Evolutionary conservation across 768 basidiomycete genomes (phyloP), one percentile per base, ranked within the genome.

Genomic region (Crucibulum laeve): DNA sequence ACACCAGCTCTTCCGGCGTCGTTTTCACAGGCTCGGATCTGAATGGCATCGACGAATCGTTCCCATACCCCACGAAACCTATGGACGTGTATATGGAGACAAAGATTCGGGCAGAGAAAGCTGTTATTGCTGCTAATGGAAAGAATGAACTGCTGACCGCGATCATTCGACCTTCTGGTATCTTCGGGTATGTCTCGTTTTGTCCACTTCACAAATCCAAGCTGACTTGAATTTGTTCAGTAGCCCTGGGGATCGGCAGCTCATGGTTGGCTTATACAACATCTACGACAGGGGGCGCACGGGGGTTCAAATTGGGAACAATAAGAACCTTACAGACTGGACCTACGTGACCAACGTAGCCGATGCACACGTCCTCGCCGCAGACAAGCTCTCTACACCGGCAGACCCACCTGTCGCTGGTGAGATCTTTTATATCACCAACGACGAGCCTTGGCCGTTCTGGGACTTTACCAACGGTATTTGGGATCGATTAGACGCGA

Each of bases 321-420:
- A 91, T 64, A 74, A 71, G 49, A 91, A 91, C 58, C 63, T 91
- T 3, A 84, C 82, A 52, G 90, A 91, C 62, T 84, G 80, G 73
- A 89, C 88, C 5, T 90, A 89, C 57, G 85, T 91, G 53, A 83
- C 74, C 25, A 91, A 92, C 60, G 76, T 87, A 47, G 89, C 87
- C 1, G 75, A 85, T 52, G 87, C 87, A 1, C 90, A 91, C 57
- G 63, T 91, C 8, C 76, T 92, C 38, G 89, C 90, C 7, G 79
- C 82, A 19, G 87, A 90, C 69, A 81, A 78, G 53, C 76, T 91
- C 33, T 62, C 58, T 43, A 61, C 70, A 21, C 62, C 5, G 14
- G 18, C 30, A 5, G 14, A 18, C n/a, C 8, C 14, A 14, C 47
- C 54, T 14, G 71, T 79, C 43, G 76, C 77, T 8, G 79, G 79